These are phyloP conservation scores for Penstemon eatonii DNA, from an alignment of 257 asterid genomes.

Conservation along the genomic window DNA sequence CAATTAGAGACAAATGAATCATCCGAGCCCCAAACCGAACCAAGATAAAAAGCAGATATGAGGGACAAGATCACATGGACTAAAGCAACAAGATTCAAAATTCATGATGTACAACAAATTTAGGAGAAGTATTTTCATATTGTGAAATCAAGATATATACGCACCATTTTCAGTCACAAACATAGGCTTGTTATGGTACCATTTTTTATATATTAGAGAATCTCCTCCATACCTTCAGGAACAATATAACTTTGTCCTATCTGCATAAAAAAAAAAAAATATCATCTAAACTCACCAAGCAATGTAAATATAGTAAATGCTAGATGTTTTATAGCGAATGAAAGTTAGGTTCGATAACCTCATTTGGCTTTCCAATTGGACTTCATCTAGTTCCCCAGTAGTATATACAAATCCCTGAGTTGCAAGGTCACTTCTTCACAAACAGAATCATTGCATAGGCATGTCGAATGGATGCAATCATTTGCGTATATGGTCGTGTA, in stretches of 20 bases:
- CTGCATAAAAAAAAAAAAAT: constrained; percentile 34
- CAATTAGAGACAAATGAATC: too few relatives aligned
- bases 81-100: too few relatives aligned
- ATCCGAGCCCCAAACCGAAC: too few relatives aligned
- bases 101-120: background rate
- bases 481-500: constrained; percentile 62
- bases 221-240: constrained; percentile 65
- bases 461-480: constrained; percentile 60
- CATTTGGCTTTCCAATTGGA: constrained; percentile 68
- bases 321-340: background rate
- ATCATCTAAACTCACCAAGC: background rate
- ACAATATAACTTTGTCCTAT: constrained; percentile 58
- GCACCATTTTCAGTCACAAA: constrained; percentile 72
- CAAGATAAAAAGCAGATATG: too few relatives aligned
- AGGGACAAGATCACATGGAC: too few relatives aligned
- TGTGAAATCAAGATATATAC: background rate
- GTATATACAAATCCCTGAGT: constrained; percentile 53
- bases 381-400: constrained; percentile 49
- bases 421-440: constrained; percentile 51
- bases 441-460: constrained; percentile 49
- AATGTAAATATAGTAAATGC: background rate
- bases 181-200: constrained; percentile 74
- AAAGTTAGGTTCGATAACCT: background rate
- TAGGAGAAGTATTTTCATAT: background rate
- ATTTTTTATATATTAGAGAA: constrained; percentile 49